phyloP scores from a whole-genome alignment of 345 rosid genomes.

The Nephelium lappaceum region DNA sequence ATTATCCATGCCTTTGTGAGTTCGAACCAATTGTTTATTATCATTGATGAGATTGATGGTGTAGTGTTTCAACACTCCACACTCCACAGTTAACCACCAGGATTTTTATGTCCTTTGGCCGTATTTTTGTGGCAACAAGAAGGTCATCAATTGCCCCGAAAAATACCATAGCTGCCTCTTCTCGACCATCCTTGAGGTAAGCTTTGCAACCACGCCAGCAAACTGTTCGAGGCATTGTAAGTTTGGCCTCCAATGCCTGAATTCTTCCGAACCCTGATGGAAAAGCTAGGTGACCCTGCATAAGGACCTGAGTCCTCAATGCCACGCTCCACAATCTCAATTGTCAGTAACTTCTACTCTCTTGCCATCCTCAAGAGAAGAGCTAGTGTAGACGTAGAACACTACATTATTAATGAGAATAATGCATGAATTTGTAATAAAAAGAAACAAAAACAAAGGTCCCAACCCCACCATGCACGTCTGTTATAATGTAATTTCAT shows the following conservation, averaged over 20 bases:
- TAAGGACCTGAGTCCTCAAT: too few species aligned
- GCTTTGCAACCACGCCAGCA: slow-evolving; percentile 43
- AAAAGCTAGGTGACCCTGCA: slow-evolving; percentile 47
- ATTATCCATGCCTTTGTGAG: too few species aligned
- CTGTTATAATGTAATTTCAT: too few species aligned
- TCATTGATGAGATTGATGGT: slow-evolving; percentile 69
- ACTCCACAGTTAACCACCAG: slow-evolving; percentile 71
- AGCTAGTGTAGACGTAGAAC: too few species aligned
- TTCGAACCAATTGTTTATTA: slow-evolving; percentile 72
- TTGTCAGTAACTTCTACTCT: slow-evolving; percentile 33
- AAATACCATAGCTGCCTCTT: slow-evolving; percentile 72
- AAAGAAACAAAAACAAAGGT: too few species aligned
- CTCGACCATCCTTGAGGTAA: slow-evolving; percentile 56
- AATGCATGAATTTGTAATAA: neutral
- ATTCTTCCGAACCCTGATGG: slow-evolving; percentile 45
- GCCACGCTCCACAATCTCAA: too few species aligned
- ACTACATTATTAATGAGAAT: too few species aligned
- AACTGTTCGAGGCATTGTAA: slow-evolving; percentile 57
- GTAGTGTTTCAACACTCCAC: slow-evolving; percentile 67
- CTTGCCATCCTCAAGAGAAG: slow-evolving; percentile 30
- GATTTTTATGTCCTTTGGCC: slow-evolving; percentile 51
- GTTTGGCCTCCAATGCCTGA: slow-evolving; percentile 77
- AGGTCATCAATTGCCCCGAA: too few species aligned
- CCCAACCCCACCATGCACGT: too few species aligned
- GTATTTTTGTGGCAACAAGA: slow-evolving; percentile 52